Conservation (phyloP, 1,139 yeast genomes). For the Barnettozyma hawaiiensis region DNA sequence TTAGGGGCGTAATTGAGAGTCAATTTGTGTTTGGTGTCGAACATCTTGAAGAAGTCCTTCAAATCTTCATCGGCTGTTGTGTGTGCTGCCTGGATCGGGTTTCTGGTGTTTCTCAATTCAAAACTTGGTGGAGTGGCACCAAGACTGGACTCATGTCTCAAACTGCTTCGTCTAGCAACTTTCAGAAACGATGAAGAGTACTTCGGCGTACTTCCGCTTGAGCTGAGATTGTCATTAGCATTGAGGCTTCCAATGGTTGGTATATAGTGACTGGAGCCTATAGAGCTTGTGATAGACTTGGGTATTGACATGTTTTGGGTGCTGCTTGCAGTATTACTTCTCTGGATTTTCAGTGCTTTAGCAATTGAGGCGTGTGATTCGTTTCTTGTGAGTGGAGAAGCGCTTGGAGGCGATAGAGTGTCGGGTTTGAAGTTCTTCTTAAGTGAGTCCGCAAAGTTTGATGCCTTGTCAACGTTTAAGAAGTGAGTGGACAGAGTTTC, state of each 20-base stretch:
- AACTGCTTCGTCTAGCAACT: conserved; percentile 33
- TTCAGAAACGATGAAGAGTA: conserved; percentile 36
- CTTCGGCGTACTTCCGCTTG: conserved; percentile 34
- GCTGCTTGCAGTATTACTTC: conserved; percentile 25
- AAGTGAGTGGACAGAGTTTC: conserved; percentile 58
- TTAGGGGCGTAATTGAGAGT: conserved; percentile 39
- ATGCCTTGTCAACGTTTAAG: conserved; percentile 37
- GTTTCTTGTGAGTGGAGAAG: conserved; percentile 28
- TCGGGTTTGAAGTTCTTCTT: conserved; percentile 22
- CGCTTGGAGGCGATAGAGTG: conserved; percentile 14
- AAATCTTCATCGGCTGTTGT: conserved; percentile 61
- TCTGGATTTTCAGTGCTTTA: conserved; percentile 29
- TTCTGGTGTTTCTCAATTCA: conserved; percentile 8
- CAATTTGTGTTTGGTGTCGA: conserved; percentile 64
- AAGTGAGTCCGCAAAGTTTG: conserved; percentile 9
- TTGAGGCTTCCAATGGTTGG: conserved; percentile 11
- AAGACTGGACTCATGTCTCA: conserved; percentile 29
- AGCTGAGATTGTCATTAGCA: conserved; percentile 24
- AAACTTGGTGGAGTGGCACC: conserved; percentile 18
- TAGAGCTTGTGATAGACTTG: conserved; percentile 31
- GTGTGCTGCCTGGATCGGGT: conserved; percentile 2
- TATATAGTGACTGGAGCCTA: conserved; percentile 17
- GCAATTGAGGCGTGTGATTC: conserved; percentile 36
- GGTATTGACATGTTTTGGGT: conserved; percentile 23
- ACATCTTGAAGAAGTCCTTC: conserved; percentile 72